These are phyloP conservation scores for Decorospora gaudefroyi DNA, from an alignment of 2,329 filamentous ascomycete species.

Conservation along the genomic window DNA sequence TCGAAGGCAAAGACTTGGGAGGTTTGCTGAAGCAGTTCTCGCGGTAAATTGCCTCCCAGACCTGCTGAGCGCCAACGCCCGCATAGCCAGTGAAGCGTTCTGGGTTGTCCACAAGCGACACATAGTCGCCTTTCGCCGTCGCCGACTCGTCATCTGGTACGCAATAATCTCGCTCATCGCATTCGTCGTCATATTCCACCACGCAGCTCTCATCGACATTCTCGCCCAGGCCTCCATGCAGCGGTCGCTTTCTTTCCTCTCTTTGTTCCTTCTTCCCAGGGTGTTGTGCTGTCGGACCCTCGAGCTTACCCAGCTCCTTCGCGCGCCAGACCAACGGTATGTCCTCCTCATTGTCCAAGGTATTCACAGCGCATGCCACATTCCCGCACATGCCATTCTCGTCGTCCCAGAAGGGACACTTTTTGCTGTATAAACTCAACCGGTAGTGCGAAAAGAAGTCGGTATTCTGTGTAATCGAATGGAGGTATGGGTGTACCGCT, in stretches of 20 bases:
- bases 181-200: constrained; percentile 95
- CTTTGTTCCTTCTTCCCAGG: constrained; percentile 75
- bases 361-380: constrained; percentile 93
- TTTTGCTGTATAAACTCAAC: constrained; percentile 90
- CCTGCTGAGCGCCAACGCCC: constrained; percentile 80
- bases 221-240: constrained; percentile 82
- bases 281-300: constrained; percentile 88
- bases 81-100: constrained; percentile 95
- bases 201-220: constrained; percentile 93
- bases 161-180: constrained; percentile 95
- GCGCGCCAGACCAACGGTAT: constrained; percentile 91
- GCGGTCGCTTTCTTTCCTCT: constrained; percentile 71
- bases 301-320: constrained; percentile 86
- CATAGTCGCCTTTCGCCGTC: constrained; percentile 88
- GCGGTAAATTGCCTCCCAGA: constrained; percentile 95
- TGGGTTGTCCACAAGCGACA: constrained; percentile 89
- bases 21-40: constrained; percentile 87
- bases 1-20: constrained; percentile 38
- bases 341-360: constrained; percentile 91
- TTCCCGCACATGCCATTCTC: constrained; percentile 94
- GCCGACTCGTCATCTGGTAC: constrained; percentile 92
- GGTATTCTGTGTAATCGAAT: constrained; percentile 80
- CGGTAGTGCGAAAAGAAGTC: constrained; percentile 99
- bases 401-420: constrained; percentile 95
- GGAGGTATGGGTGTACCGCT: constrained; percentile 73